Percentiles rank a stretch among this genome's conserved stretches.
phyloP scores from a whole-genome alignment of 2,329 filamentous ascomycete genomes.

The Acephala macrosclerotiorum region DNA sequence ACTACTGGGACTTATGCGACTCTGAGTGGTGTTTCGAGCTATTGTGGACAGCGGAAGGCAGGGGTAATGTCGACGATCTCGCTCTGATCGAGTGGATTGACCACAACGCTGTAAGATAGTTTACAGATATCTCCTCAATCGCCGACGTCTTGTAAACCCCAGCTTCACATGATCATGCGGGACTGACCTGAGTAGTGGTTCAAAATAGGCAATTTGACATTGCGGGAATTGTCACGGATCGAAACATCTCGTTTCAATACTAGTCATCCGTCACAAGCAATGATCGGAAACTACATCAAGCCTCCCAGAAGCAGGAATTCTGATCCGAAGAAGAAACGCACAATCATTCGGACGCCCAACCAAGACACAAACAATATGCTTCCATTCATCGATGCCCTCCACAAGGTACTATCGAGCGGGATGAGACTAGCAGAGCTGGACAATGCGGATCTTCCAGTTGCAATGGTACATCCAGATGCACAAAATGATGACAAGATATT shows the following conservation, averaged over 20 bases:
- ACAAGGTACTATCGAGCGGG: constrained; percentile 15
- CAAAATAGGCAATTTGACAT: neutral
- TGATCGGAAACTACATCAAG: too few relatives aligned
- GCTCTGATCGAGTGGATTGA: constrained; percentile 25
- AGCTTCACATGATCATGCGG: neutral
- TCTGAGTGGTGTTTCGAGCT: constrained; percentile 9
- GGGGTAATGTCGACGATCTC: constrained; percentile 15
- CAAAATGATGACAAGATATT: constrained; percentile 10
- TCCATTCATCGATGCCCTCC: constrained; percentile 12
- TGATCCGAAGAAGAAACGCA: too few relatives aligned
- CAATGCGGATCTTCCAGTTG: neutral
- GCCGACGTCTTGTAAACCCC: neutral
- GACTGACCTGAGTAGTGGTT: constrained; percentile 4
- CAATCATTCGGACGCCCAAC: neutral
- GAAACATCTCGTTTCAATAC: neutral
- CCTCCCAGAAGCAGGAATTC: too few relatives aligned
- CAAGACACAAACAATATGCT: neutral
- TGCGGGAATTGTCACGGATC: constrained; percentile 20
- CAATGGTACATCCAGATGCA: constrained; percentile 15
- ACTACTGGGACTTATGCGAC: neutral
- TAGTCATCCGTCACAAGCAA: too few relatives aligned
- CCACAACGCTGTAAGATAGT: constrained; percentile 15
- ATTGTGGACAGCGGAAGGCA: constrained; percentile 16
- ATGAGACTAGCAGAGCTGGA: constrained; percentile 11
- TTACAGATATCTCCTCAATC: neutral